Percentiles rank a stretch among this genome's conserved stretches.
These are phyloP conservation scores for Rhynchosporium secalis DNA, from an alignment of 2,329 filamentous ascomycete species.

Conservation along the genomic window DNA sequence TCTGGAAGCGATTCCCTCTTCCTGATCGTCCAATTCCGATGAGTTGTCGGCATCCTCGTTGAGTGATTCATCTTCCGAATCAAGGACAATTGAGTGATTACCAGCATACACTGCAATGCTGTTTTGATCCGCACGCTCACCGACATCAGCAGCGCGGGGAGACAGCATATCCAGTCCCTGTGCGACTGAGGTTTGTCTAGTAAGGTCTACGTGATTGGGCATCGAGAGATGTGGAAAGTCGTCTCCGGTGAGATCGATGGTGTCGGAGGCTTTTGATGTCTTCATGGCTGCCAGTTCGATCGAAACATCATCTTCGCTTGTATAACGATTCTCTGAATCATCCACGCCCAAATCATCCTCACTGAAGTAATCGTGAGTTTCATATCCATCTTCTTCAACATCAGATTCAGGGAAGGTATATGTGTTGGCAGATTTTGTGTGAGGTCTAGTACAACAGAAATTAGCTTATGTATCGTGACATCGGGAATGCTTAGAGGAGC, in stretches of 20 bases:
- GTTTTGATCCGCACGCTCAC: slow-evolving; percentile 11
- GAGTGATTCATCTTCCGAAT: slow-evolving; percentile 20
- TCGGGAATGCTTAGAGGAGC: slow-evolving; percentile 17
- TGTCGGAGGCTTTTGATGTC: slow-evolving; percentile 24
- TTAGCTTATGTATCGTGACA: slow-evolving; percentile 11
- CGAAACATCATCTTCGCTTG: slow-evolving; percentile 35
- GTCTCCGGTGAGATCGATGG: slow-evolving; percentile 39
- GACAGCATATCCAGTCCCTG: slow-evolving; percentile 16
- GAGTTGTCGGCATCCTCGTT: slow-evolving; percentile 17
- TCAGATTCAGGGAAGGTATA: slow-evolving; percentile 36
- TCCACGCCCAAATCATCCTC: slow-evolving; percentile 27
- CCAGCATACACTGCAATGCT: slow-evolving; percentile 19
- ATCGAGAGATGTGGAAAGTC: slow-evolving; percentile 28
- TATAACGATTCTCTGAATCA: slow-evolving; percentile 19
- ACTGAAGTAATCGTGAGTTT: slow-evolving; percentile 28
- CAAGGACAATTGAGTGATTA: slow-evolving; percentile 24
- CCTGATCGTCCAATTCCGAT: slow-evolving; percentile 20
- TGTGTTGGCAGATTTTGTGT: slow-evolving; percentile 25
- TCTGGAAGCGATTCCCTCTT: slow-evolving; percentile 14
- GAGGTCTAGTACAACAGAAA: slow-evolving; percentile 18
- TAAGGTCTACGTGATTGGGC: slow-evolving; percentile 25
- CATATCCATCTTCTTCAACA: slow-evolving; percentile 36
- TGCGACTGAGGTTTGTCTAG: slow-evolving; percentile 22
- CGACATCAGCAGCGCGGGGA: slow-evolving; percentile 20
- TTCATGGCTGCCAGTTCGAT: slow-evolving; percentile 30